Conservation (phyloP, 495 filamentous ascomycete genomes). For the Parmelia sp. region DNA sequence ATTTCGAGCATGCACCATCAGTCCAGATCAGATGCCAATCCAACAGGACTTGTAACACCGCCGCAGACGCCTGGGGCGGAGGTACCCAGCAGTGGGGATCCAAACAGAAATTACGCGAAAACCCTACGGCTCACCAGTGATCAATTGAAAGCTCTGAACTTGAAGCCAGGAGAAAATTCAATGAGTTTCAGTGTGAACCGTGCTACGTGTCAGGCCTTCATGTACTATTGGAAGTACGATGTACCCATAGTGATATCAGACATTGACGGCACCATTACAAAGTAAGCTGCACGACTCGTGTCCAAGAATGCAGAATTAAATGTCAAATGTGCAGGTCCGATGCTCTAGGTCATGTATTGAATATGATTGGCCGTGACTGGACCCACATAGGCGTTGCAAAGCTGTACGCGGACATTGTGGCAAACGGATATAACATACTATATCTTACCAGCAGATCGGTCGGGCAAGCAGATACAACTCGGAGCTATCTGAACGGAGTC, state of each 20-base stretch:
- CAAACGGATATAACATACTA: constrained; percentile 97
- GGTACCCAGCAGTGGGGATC: constrained; percentile 50
- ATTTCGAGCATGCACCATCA: constrained; percentile 43
- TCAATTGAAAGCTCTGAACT: constrained; percentile 78
- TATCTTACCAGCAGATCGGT: constrained; percentile 93
- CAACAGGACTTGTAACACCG: constrained; percentile 62
- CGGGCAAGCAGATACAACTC: constrained; percentile 85
- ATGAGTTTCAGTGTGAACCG: constrained; percentile 96
- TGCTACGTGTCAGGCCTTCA: constrained; percentile 81
- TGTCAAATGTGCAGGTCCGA: constrained; percentile 54
- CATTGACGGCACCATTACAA: constrained; percentile 98
- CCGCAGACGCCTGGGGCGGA: constrained; percentile 66
- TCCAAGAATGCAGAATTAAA: constrained; percentile 6
- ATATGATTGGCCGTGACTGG: constrained; percentile 98
- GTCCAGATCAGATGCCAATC: constrained; percentile 62
- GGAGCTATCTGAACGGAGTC: constrained; percentile 86
- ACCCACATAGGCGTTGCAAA: constrained; percentile 96
- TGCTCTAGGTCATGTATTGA: constrained; percentile 92
- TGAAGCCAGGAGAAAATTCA: constrained; percentile 78
- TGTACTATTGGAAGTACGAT: constrained; percentile 89
- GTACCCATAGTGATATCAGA: constrained; percentile 94
- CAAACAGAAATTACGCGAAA: constrained; percentile 86
- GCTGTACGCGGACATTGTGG: constrained; percentile 89
- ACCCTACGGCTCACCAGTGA: constrained; percentile 94
- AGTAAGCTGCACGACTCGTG: constrained; percentile 39